Evolutionary conservation across 768 basidiomycete genomes (phyloP).

Genomic region (Tricholoma hemisulphureum): DNA sequence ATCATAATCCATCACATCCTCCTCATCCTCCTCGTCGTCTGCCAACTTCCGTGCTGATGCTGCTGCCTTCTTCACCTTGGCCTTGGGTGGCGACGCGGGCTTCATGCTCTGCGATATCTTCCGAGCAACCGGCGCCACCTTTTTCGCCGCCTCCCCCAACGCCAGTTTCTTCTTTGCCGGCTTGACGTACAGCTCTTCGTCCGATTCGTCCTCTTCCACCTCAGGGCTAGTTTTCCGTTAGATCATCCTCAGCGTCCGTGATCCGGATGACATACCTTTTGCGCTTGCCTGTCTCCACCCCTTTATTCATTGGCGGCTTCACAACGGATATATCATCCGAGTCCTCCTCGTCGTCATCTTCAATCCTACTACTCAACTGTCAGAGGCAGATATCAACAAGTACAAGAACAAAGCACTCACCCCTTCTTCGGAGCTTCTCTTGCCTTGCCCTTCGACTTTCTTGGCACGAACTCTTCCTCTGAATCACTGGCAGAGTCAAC

Average conservation of each 20-base stretch:
- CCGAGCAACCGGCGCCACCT: constrained; percentile 35
- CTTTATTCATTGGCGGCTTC: constrained; percentile 15
- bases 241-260: too few species aligned
- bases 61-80: constrained; percentile 43
- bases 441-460: constrained; percentile 14
- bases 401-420: background rate
- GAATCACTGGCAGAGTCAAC: too few species aligned
- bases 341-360: constrained; percentile 11
- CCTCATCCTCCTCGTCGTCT: constrained; percentile 46
- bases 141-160: constrained; percentile 34
- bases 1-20: constrained; percentile 43
- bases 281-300: constrained; percentile 47
- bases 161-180: constrained; percentile 52
- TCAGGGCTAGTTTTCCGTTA: too few species aligned
- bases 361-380: background rate
- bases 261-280: constrained; percentile 72
- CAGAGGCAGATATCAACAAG: background rate
- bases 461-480: too few species aligned
- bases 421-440: constrained; percentile 8
- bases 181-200: constrained; percentile 41
- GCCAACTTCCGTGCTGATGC: constrained; percentile 27
- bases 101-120: constrained; percentile 63
- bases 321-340: constrained; percentile 9
- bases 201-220: constrained; percentile 38
- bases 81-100: constrained; percentile 50